Evolutionary conservation across 2,329 filamentous ascomycete species (phyloP), one percentile per base, ranked within the genome.

Genomic region (Colletotrichum eremochloae): DNA sequence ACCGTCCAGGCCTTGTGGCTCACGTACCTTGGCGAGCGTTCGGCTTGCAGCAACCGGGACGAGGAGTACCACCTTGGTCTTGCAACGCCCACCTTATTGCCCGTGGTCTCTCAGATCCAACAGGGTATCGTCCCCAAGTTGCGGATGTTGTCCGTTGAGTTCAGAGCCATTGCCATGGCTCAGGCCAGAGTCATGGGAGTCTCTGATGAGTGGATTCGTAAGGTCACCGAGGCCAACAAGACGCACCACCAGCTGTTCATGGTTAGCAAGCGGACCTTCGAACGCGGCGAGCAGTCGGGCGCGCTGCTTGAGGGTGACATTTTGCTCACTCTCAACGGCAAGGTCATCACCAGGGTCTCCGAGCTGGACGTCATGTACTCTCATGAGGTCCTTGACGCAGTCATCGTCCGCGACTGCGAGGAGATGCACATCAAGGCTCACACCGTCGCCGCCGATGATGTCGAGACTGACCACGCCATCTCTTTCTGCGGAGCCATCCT

Each of bases 331-430:
- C 85, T 99, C 58, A 98, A 98, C 81, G 94, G 89, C 76, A 94
- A 96, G 79, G 91, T 98, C 74, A 96, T 98, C 82, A 99, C 97
- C 0, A 92, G 94, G 61, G 95, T 98, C 67, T 93, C 93, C 0
- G 95, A 99, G 81, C 89, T 99, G 55, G 96, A 99, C 80, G 88
- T 98, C 76, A 98, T 98, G 96, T 99, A 99, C 84, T 92, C 93
- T 76, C 91, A 97, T 78, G 92, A 96, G 72, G 82, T 89, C 42
- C 89, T 99, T 1, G 93, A 97, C 76, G 95, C 95, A 3, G 88
- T 95, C 69, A 92, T 99, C 75, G 91, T 99, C 33, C 92, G 96
- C 57, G 92, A 96, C 79, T 94, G 94, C 75, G 82, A 95, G 77
- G 93, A 97, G 83, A 86, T 97, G 79, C 85, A 85, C 15, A 86